These are phyloP conservation scores for Vigna trinervia DNA, from an alignment of 306 rosid species.

Conservation along the genomic window DNA sequence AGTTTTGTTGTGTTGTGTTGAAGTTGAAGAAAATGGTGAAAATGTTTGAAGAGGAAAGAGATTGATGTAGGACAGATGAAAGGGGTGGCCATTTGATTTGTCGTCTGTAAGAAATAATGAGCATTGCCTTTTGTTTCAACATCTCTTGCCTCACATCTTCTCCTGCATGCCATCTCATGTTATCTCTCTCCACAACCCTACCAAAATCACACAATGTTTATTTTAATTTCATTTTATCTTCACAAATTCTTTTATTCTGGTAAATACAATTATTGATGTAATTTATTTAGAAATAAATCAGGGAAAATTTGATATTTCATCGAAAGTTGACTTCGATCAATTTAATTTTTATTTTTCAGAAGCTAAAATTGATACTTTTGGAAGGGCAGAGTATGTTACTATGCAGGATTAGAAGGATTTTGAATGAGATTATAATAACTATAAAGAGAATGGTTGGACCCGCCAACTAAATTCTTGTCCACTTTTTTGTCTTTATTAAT, in stretches of 20 bases:
- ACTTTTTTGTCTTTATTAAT: not conserved
- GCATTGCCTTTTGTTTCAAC: conserved; percentile 27
- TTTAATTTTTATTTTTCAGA: too few species aligned
- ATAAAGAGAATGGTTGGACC: not conserved
- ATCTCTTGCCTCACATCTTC: conserved; percentile 39
- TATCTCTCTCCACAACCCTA: conserved; percentile 15
- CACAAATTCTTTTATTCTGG: too few species aligned
- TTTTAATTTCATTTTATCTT: too few species aligned
- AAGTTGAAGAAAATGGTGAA: conserved; percentile 52
- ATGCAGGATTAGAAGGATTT: not conserved
- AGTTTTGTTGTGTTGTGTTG: conserved; percentile 22
- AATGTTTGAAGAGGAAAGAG: conserved; percentile 36
- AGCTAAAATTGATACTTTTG: too few species aligned
- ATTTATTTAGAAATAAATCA: too few species aligned
- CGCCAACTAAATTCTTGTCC: not conserved
- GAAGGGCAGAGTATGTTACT: not conserved
- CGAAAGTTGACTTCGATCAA: too few species aligned
- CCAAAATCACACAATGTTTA: conserved; percentile 22
- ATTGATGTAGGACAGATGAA: conserved; percentile 43
- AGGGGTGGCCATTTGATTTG: conserved; percentile 53
- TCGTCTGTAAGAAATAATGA: conserved; percentile 48
- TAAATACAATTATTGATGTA: too few species aligned
- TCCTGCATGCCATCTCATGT: conserved; percentile 31
- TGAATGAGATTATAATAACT: not conserved
- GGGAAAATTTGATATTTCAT: too few species aligned